Conservation (phyloP, 257 asterid genomes). For the Pogostemon cablin region DNA sequence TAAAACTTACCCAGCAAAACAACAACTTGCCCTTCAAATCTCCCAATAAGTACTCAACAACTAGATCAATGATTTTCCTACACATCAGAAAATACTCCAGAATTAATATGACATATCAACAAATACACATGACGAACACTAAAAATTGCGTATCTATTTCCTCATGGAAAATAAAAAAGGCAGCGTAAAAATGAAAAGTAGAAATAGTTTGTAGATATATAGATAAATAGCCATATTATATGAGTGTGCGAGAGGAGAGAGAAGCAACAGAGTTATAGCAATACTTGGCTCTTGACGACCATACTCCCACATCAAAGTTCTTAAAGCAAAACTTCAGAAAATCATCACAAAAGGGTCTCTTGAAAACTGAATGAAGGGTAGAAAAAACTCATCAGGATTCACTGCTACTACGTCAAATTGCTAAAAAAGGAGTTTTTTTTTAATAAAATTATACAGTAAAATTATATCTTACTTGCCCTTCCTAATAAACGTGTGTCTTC, state of each 20-base stretch:
- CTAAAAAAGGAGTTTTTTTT: neutral
- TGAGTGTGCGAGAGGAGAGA: neutral
- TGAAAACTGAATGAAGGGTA: constrained; percentile 62
- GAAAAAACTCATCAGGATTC: constrained; percentile 26
- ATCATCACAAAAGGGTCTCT: constrained; percentile 79
- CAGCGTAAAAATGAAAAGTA: constrained; percentile 16
- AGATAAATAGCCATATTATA: neutral
- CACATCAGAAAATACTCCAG: constrained; percentile 31
- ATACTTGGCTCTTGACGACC: constrained; percentile 93
- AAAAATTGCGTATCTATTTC: neutral
- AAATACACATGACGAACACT: neutral
- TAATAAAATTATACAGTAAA: constrained; percentile 8
- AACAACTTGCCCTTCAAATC: constrained; percentile 50
- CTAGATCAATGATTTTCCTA: constrained; percentile 60
- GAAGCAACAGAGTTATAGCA: constrained; percentile 8
- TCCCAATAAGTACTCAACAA: constrained; percentile 75
- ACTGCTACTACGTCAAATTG: neutral
- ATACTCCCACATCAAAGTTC: constrained; percentile 77
- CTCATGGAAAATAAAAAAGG: constrained; percentile 8
- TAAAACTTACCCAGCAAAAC: constrained; percentile 83
- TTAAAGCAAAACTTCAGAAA: constrained; percentile 84
- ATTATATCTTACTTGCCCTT: constrained; percentile 70
- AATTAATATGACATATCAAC: constrained; percentile 23
- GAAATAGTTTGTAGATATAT: constrained; percentile 8
- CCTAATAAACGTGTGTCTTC: constrained; percentile 53